phyloP scores from a whole-genome alignment of 1,139 yeast genomes.

The Candida labiduridarum region DNA sequence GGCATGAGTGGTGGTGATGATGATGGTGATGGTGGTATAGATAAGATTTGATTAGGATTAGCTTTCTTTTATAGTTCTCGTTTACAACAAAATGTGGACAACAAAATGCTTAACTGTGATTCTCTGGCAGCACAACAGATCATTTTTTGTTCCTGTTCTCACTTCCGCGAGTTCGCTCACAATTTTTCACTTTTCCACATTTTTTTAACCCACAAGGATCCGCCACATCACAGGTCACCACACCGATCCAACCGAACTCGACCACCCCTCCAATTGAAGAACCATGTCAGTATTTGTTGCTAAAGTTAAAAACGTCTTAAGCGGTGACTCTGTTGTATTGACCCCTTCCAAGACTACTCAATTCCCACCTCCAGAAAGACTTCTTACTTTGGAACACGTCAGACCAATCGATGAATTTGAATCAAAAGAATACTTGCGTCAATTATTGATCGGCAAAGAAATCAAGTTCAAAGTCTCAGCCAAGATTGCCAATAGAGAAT shows the following conservation, averaged over 20 bases:
- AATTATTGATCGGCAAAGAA: slow-evolving; percentile 68
- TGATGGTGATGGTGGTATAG: background rate
- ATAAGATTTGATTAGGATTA: background rate
- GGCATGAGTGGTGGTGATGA: slow-evolving; percentile 31
- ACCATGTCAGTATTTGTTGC: slow-evolving; percentile 40
- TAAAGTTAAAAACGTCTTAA: slow-evolving; percentile 68
- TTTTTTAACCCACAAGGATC: background rate
- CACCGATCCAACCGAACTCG: too few species aligned
- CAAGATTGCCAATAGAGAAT: slow-evolving; percentile 59
- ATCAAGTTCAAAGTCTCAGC: slow-evolving; percentile 61
- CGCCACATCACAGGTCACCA: background rate
- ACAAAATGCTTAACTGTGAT: background rate
- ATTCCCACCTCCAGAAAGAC: slow-evolving; percentile 58
- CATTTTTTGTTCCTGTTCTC: background rate
- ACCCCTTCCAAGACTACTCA: slow-evolving; percentile 52
- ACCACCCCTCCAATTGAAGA: background rate
- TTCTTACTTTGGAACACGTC: slow-evolving; percentile 64
- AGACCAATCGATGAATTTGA: slow-evolving; percentile 53
- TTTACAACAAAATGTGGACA: background rate
- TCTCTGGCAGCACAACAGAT: too few species aligned
- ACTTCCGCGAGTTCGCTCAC: background rate
- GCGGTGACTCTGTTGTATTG: slow-evolving; percentile 75
- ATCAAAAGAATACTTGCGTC: slow-evolving; percentile 63
- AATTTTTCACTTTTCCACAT: slow-evolving; percentile 3
- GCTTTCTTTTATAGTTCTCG: background rate